phyloP scores from a whole-genome alignment of 768 basidiomycete genomes.

The Suillus brevipes region DNA sequence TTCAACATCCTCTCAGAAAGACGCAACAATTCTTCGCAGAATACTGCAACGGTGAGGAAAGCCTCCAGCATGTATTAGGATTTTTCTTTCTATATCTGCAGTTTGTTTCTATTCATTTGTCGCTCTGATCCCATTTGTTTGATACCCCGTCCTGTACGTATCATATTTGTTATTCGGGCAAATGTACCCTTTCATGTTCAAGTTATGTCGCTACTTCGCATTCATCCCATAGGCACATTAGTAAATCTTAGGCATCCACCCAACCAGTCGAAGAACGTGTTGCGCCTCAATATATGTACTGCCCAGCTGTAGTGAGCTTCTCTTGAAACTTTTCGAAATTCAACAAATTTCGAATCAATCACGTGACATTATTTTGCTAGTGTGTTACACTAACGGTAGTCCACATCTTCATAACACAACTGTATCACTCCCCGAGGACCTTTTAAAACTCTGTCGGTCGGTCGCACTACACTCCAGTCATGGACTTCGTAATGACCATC shows the following conservation, averaged over 20 bases:
- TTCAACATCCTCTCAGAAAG: constrained; percentile 34
- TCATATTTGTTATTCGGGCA: constrained; percentile 10
- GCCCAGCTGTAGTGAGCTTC: background rate
- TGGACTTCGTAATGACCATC: constrained; percentile 81
- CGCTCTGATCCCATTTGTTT: constrained; percentile 23
- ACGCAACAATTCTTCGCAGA: constrained; percentile 49
- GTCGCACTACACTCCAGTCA: constrained; percentile 7
- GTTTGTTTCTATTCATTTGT: constrained; percentile 21
- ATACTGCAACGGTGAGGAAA: constrained; percentile 45
- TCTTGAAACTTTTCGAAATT: background rate
- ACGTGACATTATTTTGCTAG: background rate
- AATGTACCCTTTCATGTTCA: constrained; percentile 3
- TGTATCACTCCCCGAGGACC: background rate
- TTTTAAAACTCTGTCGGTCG: background rate
- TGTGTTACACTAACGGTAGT: background rate
- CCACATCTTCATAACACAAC: background rate
- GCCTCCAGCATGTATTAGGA: constrained; percentile 20
- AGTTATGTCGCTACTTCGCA: background rate
- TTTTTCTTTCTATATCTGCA: constrained; percentile 30
- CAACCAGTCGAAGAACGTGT: background rate
- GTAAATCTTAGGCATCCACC: background rate
- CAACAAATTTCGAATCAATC: background rate
- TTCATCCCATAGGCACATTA: background rate
- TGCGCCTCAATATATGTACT: background rate
- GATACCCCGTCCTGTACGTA: constrained; percentile 41